Evolutionary conservation across 176 grass and related monocot species (phyloP).

Genomic region (Alopecurus myosuroides): DNA sequence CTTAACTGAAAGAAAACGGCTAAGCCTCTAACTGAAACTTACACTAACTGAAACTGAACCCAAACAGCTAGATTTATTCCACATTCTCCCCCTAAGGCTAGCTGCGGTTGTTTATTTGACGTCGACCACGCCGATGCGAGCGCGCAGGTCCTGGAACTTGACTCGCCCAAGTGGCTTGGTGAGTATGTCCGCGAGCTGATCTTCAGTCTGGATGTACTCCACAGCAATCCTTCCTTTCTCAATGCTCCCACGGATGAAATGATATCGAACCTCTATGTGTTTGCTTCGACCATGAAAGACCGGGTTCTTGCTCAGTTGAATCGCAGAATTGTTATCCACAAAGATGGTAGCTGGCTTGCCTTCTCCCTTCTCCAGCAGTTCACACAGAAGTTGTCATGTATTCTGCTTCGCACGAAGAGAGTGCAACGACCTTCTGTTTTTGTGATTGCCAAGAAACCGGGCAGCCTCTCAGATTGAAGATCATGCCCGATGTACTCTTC

Average conservation of each 20-base stretch:
- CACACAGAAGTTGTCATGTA: not conserved
- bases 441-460: not conserved
- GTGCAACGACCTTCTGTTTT: not conserved
- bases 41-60: no score
- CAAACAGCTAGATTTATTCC: no score
- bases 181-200: not conserved
- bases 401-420: not conserved
- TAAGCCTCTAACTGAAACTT: no score
- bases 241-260: not conserved
- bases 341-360: not conserved
- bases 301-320: not conserved
- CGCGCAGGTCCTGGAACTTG: not conserved
- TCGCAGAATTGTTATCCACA: not conserved
- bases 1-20: no score
- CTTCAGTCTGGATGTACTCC: not conserved
- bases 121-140: not conserved
- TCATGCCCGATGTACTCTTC: not conserved
- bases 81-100: not conserved
- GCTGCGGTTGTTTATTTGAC: not conserved
- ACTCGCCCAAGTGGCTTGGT: not conserved
- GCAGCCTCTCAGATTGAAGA: not conserved
- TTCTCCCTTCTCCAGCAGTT: not conserved
- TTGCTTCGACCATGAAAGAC: not conserved
- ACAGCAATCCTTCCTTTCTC: not conserved
- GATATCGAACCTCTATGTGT: not conserved